Evolutionary conservation across 1,284 basidiomycete genomes (phyloP).

Genomic region (Leccinum pseudoinsigne): DNA sequence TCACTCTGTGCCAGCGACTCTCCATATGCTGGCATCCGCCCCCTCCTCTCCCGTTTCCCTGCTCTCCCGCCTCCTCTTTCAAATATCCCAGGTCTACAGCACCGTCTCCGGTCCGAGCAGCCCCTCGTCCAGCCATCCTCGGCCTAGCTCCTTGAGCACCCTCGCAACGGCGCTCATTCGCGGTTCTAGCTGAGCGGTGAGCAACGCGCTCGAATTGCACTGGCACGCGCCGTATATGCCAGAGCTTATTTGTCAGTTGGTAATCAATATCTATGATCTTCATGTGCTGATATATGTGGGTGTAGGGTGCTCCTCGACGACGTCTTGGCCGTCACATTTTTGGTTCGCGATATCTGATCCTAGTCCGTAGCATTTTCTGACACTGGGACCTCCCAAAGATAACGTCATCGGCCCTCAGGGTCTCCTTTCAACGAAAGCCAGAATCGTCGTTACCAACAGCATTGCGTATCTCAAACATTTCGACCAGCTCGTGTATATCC

Average conservation of each 20-base stretch:
- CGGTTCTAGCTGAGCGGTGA: too few species aligned
- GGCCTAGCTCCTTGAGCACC: too few species aligned
- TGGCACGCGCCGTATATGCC: constrained; percentile 26
- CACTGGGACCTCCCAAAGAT: constrained; percentile 45
- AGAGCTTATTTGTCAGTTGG: constrained; percentile 51
- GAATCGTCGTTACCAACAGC: constrained; percentile 89
- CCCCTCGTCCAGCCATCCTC: too few species aligned
- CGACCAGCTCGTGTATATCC: constrained; percentile 80
- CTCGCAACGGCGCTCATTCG: too few species aligned
- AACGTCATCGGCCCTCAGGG: constrained; percentile 90
- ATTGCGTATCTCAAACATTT: constrained; percentile 84
- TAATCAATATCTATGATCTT: not conserved
- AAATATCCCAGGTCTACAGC: too few species aligned
- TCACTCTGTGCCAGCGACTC: too few species aligned
- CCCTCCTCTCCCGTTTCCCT: constrained; percentile 55
- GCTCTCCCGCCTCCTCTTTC: too few species aligned
- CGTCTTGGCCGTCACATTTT: constrained; percentile 57
- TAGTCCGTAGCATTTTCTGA: constrained; percentile 1
- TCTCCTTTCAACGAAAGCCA: constrained; percentile 81
- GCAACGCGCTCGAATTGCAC: too few species aligned
- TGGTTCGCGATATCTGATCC: constrained; percentile 38
- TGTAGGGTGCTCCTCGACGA: constrained; percentile 33
- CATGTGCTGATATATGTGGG: not conserved
- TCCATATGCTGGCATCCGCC: constrained; percentile 84
- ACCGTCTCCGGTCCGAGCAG: too few species aligned